A percentile compares a stretch with the other conserved stretches of the same genome.
These are phyloP conservation scores for Sideroxylon spinosum DNA, from an alignment of 179 eudicot genomes.

Conservation along the genomic window DNA sequence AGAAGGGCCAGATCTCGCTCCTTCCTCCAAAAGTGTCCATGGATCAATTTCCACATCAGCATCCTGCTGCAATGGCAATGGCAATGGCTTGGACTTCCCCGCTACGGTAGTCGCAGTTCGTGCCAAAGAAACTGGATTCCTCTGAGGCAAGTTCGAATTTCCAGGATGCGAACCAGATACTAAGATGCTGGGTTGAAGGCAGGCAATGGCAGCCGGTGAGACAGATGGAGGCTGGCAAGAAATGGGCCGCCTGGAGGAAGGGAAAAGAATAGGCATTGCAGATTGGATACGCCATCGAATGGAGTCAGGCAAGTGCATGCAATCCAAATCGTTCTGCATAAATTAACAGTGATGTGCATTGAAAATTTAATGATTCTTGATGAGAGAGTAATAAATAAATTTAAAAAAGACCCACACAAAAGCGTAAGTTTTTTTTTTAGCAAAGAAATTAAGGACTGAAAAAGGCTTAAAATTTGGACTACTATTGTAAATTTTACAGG, in stretches of 20 bases:
- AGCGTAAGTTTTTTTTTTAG: too few relatives aligned
- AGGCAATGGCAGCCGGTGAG: constrained; percentile 44
- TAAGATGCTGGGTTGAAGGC: constrained; percentile 53
- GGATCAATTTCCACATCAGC: constrained; percentile 70
- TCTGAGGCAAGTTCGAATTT: constrained; percentile 34
- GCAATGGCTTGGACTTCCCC: constrained; percentile 45
- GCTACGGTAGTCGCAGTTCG: constrained; percentile 33
- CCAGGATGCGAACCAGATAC: constrained; percentile 29
- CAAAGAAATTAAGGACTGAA: too few relatives aligned
- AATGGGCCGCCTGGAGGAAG: constrained; percentile 40
- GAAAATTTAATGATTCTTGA: constrained; percentile 1
- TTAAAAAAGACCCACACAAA: not conserved
- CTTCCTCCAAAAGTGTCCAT: constrained; percentile 91
- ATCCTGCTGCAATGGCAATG: constrained; percentile 38
- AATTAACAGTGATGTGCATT: constrained; percentile 13
- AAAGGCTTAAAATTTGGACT: too few relatives aligned
- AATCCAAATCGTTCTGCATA: constrained; percentile 79
- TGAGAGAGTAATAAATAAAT: not conserved
- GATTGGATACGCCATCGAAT: constrained; percentile 82
- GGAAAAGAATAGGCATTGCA: constrained; percentile 71
- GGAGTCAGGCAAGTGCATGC: constrained; percentile 72
- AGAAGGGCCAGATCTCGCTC: constrained; percentile 72
- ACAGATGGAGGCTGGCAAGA: constrained; percentile 76
- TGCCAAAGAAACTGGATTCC: constrained; percentile 33
- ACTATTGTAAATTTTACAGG: too few relatives aligned